Evolutionary conservation across 1,139 yeast genomes (phyloP).

Genomic region (Zygosaccharomyces sapae): DNA sequence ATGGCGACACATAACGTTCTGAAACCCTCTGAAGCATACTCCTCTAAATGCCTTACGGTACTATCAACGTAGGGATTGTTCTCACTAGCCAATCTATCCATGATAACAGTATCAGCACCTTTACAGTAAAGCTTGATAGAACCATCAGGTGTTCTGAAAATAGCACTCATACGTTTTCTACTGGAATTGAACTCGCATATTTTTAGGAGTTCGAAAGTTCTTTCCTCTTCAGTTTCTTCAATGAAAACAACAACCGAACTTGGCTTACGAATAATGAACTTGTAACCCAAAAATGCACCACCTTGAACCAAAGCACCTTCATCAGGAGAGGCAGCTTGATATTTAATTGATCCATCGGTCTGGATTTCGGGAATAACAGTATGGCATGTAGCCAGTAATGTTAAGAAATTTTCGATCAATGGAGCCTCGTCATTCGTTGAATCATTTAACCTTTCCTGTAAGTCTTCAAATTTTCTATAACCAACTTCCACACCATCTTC

Average conservation of each 20-base stretch:
- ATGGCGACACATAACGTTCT: constrained; percentile 92
- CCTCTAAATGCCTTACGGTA: constrained; percentile 85
- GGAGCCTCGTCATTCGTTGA: constrained; percentile 50
- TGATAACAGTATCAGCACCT: constrained; percentile 96
- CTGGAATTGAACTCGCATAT: constrained; percentile 97
- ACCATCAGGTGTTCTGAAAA: constrained; percentile 93
- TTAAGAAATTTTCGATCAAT: constrained; percentile 75
- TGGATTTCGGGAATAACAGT: constrained; percentile 91
- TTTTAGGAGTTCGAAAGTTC: constrained; percentile 73
- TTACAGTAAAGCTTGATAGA: constrained; percentile 83
- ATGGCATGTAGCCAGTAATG: constrained; percentile 87
- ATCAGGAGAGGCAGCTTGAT: constrained; percentile 98
- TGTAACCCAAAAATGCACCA: constrained; percentile 84
- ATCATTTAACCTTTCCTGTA: constrained; percentile 49
- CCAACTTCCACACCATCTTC: constrained; percentile 82
- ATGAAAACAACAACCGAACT: constrained; percentile 67
- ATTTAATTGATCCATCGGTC: constrained; percentile 62
- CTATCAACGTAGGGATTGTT: constrained; percentile 75
- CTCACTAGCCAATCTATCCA: constrained; percentile 72
- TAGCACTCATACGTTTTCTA: constrained; percentile 95
- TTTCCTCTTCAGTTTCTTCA: constrained; percentile 41
- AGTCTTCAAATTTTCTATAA: constrained; percentile 64
- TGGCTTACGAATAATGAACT: constrained; percentile 81
- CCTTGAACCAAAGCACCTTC: constrained; percentile 98
- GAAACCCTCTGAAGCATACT: constrained; percentile 93